Evolutionary conservation across 192 early-diverging fungal genomes (phyloP), one percentile per base, ranked within the genome.

Genomic region (Pilobolus umbonatus): DNA sequence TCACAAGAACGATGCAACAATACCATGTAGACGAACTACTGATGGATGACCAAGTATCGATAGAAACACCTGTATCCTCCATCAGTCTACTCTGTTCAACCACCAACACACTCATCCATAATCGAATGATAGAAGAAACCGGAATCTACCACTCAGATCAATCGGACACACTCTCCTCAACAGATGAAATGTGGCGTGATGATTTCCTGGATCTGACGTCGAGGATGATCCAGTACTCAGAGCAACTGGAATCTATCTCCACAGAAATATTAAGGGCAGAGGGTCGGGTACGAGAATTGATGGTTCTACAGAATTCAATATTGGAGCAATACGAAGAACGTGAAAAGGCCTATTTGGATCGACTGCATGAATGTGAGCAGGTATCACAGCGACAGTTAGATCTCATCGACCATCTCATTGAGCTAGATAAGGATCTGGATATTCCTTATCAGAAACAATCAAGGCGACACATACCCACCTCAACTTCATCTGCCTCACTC

Each of bases 171-270:
- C n/a, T n/a, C n/a, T n/a, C n/a, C n/a, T n/a, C n/a, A n/a, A n/a
- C n/a, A n/a, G 14, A 54, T 38, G 34, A 36, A 54, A 1, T 53
- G 26, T 68, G 66, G 66, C 59, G 46, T 7, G n/a, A 53, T 44
- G 46, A 68, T 21, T 68, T 68, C 22, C 44, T 62, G 32, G 15
- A 30, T 1, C 31, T 68, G 0, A 43, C 62, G 54, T 56, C 66
- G n/a, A 47, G 26, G 3, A 50, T 60, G 30, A 68, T 61, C 2
- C 15, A 25, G 17, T 58, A 68, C 11, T 68, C 66, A 6, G 66
- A 68, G 44, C 21, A 56, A 42, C 55, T 68, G 5, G 66, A 68
- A 50, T 40, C 45, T n/a, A 32, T 68, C 19, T 68, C 66, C 10
- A 62, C 53, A n/a, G 59, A 68, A 7, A 19, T 61, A 21, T 50